Base-by-base conservation (phyloP, 169 alveolate genomes). In the Eimeria nieschulzi region DNA sequence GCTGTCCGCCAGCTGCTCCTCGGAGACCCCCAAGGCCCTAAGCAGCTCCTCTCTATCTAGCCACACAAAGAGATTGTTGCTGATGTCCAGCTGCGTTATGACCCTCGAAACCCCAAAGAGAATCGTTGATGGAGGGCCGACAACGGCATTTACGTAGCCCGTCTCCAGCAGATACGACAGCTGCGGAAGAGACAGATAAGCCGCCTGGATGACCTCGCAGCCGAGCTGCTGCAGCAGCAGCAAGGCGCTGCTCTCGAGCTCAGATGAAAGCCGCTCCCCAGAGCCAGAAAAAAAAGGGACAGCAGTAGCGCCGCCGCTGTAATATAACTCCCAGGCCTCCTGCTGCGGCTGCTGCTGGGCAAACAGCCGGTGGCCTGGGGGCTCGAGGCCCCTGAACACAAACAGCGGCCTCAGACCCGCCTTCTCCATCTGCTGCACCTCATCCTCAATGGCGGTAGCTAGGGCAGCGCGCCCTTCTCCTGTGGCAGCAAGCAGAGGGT, bases 111-210 rank as follows among this genome's bases (percentile, higher is more conserved):
- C 90, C 33, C 95, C 95, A 39, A 64, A 92, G 12, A 92, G 83
- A 17, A 92, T 64, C 61, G 76, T 63, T 0, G 93, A 54, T 5
- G 95, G 95, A 1, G 95, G 95, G 10, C 93, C 95, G 13, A 75
- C 68, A 55, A 75, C 90, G 70, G 93, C 95, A 53, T 92, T 66
- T 26, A 87, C 13, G 76, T 33, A 53, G 75, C 78, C 72, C 39
- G 59, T 46, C 64, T 87, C 86, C 51, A 54, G 84, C 53, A 75
- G 66, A 70, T 86, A 92, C 13, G 85, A 83, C 26, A 92, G 72
- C 93, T 92, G 95, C 53, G 95, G 88, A 33, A 83, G 46, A 26
- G 93, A 85, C n/a, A 92, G 64, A 80, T 72, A 92, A 17, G 95
- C 91, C 21, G 95, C 95, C 70, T 66, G 91, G 55, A 92, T 9